Percentiles rank a stretch among this genome's conserved stretches.
Conservation (phyloP, 495 filamentous ascomycete genomes). For the Aspergillus affinis region DNA sequence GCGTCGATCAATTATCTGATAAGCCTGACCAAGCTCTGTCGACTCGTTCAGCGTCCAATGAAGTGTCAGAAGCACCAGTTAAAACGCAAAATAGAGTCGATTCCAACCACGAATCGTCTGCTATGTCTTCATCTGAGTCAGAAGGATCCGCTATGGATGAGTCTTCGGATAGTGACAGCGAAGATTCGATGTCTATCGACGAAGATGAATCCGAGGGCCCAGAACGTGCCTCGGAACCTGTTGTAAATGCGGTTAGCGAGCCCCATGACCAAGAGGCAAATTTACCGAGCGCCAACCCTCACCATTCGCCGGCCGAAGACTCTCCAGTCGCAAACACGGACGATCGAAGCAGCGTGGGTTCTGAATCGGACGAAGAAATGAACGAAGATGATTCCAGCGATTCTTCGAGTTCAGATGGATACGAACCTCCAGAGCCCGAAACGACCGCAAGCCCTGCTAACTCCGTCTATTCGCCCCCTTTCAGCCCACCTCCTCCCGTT, state of each 20-base stretch:
- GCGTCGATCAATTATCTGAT: not conserved
- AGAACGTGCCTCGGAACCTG: not conserved
- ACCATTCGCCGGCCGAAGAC: conserved; percentile 11
- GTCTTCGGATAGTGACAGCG: conserved; percentile 31
- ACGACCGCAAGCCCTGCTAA: conserved; percentile 28
- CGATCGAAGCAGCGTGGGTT: conserved; percentile 7
- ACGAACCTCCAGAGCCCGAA: conserved; percentile 59
- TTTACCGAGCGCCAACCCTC: conserved; percentile 10
- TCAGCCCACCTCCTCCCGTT: conserved; percentile 33
- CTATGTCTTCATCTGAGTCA: conserved; percentile 26
- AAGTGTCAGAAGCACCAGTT: not conserved
- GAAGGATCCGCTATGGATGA: conserved; percentile 45
- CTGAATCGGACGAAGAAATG: conserved; percentile 15
- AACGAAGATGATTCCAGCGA: conserved; percentile 25
- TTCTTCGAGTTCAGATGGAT: conserved; percentile 49
- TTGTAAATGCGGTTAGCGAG: not conserved
- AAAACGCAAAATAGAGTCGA: not conserved
- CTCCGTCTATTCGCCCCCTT: conserved; percentile 39
- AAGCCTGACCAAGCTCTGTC: not conserved
- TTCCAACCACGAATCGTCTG: not conserved
- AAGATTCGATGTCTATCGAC: conserved; percentile 18
- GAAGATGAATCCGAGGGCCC: conserved; percentile 17
- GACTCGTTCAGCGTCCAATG: not conserved
- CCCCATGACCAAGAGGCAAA: not conserved
- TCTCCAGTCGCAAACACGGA: conserved; percentile 4